These are phyloP conservation scores for Melampsora larici-populina DNA, from an alignment of 1,284 basidiomycete genomes.

Conservation along the genomic window DNA sequence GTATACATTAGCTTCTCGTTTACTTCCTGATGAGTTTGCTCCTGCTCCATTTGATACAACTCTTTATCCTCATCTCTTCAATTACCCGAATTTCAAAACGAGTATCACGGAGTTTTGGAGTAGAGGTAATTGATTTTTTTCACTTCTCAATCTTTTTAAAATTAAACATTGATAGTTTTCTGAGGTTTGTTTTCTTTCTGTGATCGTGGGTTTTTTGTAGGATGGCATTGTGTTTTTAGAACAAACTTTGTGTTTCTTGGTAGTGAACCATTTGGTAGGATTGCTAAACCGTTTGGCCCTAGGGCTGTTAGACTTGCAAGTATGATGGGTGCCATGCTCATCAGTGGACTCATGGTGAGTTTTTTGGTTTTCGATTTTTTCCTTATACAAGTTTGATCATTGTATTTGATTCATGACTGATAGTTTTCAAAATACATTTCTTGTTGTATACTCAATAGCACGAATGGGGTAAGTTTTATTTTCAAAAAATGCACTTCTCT, in stretches of 20 bases:
- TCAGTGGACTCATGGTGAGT: conserved; percentile 27
- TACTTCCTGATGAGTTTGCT: conserved; percentile 8
- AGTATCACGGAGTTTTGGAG: conserved; percentile 38
- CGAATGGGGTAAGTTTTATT: conserved; percentile 23
- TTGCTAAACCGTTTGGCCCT: conserved; percentile 17
- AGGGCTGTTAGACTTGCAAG: conserved; percentile 23
- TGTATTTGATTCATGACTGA: too few species aligned
- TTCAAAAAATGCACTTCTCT: too few species aligned
- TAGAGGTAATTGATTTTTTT: conserved; percentile 11
- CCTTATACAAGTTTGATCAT: neutral
- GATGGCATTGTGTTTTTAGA: conserved; percentile 39
- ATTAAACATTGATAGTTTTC: neutral
- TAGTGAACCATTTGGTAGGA: conserved; percentile 4
- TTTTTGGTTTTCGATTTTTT: neutral
- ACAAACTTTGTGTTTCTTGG: conserved; percentile 32
- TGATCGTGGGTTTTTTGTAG: neutral
- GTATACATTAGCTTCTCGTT: neutral
- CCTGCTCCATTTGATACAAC: conserved; percentile 35
- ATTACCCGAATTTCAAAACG: neutral
- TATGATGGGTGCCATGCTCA: conserved; percentile 31
- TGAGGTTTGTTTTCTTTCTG: neutral
- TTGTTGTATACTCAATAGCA: neutral
- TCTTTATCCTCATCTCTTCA: conserved; percentile 24
- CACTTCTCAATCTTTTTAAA: neutral
- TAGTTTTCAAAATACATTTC: neutral